These are phyloP conservation scores for Arthrobotrys iridis DNA, from an alignment of 2,329 filamentous ascomycete species.

Conservation along the genomic window DNA sequence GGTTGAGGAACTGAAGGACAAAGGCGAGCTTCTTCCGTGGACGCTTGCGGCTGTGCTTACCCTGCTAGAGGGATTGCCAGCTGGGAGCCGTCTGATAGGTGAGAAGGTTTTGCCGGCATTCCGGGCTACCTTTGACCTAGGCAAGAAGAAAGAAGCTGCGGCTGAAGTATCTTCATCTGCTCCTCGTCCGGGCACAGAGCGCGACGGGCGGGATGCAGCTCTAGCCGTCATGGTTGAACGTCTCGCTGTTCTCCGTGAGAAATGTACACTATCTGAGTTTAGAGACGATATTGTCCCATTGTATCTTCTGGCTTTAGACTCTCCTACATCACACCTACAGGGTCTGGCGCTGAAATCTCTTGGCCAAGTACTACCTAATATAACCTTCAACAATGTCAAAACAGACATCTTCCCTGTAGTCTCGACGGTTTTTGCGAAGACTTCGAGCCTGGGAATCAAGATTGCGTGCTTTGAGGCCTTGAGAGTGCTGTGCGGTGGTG, in stretches of 20 bases:
- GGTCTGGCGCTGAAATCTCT: constrained; percentile 84
- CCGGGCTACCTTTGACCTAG: constrained; percentile 76
- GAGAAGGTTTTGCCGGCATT: constrained; percentile 87
- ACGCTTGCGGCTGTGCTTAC: constrained; percentile 93
- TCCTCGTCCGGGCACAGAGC: constrained; percentile 45
- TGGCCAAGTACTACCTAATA: constrained; percentile 80
- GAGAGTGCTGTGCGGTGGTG: constrained; percentile 85
- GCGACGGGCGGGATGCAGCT: constrained; percentile 81
- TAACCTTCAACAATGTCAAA: constrained; percentile 97
- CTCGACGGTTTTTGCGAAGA: constrained; percentile 88
- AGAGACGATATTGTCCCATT: constrained; percentile 95
- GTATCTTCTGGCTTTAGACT: constrained; percentile 83
- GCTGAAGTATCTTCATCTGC: constrained; percentile 45
- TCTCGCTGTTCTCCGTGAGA: constrained; percentile 77
- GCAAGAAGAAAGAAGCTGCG: constrained; percentile 34
- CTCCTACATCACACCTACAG: constrained; percentile 85
- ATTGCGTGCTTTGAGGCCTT: constrained; percentile 91
- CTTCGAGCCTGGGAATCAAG: constrained; percentile 93
- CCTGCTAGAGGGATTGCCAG: constrained; percentile 81
- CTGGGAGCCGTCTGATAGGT: constrained; percentile 79
- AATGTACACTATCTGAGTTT: constrained; percentile 89
- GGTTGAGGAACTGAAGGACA: constrained; percentile 92
- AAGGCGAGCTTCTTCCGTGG: constrained; percentile 77
- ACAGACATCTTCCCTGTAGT: constrained; percentile 95
- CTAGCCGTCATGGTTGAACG: constrained; percentile 92